phyloP scores from a whole-genome alignment of 1,284 basidiomycete species.

The Cutaneotrichosporon mucoides region DNA sequence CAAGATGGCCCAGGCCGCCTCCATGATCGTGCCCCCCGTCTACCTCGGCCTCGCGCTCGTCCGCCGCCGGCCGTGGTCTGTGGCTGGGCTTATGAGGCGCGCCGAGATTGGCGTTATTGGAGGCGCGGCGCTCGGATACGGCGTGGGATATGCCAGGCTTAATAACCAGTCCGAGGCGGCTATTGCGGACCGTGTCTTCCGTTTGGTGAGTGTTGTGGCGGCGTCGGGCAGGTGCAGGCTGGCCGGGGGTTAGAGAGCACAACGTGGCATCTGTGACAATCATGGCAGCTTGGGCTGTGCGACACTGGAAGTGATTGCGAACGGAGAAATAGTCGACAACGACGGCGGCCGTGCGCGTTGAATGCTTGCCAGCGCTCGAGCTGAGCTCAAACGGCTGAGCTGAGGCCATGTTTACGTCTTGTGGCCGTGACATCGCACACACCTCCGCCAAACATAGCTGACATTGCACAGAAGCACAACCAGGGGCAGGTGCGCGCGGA shows the following conservation, averaged over 20 bases:
- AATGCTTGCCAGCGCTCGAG: no score
- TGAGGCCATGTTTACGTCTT: no score
- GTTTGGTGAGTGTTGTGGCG: slow-evolving; percentile 46
- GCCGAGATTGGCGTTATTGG: slow-evolving; percentile 19
- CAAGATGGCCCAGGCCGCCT: slow-evolving; percentile 37
- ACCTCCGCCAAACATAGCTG: no score
- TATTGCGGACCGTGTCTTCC: slow-evolving; percentile 28
- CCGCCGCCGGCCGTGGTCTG: slow-evolving; percentile 30
- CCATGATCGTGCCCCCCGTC: slow-evolving; percentile 38
- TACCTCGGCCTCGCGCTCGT: slow-evolving; percentile 33
- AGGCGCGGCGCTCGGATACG: slow-evolving; percentile 26
- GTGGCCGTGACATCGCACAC: no score
- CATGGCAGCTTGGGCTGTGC: not conserved
- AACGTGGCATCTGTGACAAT: no score
- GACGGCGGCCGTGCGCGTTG: no score
- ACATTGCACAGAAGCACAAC: slow-evolving; percentile 26
- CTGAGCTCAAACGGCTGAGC: no score
- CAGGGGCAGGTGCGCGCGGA: slow-evolving; percentile 36
- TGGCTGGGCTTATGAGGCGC: slow-evolving; percentile 29
- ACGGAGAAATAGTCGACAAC: no score
- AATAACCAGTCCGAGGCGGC: slow-evolving; percentile 27
- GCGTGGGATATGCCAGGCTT: slow-evolving; percentile 27
- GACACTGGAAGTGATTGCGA: not conserved
- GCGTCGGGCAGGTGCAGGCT: no score
- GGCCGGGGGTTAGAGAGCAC: not conserved